Evolutionary conservation across 1,284 basidiomycete genomes (phyloP).

Genomic region (Trametes pubescens): DNA sequence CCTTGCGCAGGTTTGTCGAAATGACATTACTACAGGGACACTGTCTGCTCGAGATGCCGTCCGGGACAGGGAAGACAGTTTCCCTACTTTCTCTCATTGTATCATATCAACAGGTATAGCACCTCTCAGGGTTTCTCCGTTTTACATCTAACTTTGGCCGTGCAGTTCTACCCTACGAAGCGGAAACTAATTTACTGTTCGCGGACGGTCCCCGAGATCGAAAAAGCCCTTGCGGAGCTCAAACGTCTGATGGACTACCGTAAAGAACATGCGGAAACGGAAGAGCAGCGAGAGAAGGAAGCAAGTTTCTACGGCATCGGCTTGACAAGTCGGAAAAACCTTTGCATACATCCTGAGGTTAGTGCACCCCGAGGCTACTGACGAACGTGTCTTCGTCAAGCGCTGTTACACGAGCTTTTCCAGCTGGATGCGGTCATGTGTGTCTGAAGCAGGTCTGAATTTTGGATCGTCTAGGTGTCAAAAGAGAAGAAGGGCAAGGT

Average conservation of each 20-base stretch:
- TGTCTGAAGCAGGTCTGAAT: constrained; percentile 5
- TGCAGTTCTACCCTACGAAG: constrained; percentile 88
- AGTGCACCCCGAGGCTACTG: constrained; percentile 32
- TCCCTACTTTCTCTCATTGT: constrained; percentile 96
- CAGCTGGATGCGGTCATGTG: no score
- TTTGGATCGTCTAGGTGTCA: constrained; percentile 65
- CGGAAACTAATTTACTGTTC: constrained; percentile 99
- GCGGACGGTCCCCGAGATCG: constrained; percentile 99
- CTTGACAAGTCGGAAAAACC: constrained; percentile 94
- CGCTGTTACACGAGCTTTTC: no score
- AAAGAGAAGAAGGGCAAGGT: constrained; percentile 99
- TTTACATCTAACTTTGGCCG: background rate
- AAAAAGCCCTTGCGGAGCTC: constrained; percentile 96
- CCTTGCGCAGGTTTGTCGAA: background rate
- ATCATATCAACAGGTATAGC: constrained; percentile 91
- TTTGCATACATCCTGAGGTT: constrained; percentile 96
- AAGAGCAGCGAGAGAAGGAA: constrained; percentile 83
- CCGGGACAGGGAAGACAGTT: constrained; percentile 99
- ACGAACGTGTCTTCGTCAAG: background rate
- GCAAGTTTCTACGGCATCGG: constrained; percentile 89
- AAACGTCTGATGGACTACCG: constrained; percentile 96
- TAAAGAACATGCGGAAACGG: constrained; percentile 70
- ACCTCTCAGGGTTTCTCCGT: background rate
- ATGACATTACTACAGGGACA: constrained; percentile 74
- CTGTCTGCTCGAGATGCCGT: constrained; percentile 99